Evolutionary conservation across 768 basidiomycete genomes (phyloP), one percentile per base, ranked within the genome.

Genomic region (Pulveroboletus sp.): DNA sequence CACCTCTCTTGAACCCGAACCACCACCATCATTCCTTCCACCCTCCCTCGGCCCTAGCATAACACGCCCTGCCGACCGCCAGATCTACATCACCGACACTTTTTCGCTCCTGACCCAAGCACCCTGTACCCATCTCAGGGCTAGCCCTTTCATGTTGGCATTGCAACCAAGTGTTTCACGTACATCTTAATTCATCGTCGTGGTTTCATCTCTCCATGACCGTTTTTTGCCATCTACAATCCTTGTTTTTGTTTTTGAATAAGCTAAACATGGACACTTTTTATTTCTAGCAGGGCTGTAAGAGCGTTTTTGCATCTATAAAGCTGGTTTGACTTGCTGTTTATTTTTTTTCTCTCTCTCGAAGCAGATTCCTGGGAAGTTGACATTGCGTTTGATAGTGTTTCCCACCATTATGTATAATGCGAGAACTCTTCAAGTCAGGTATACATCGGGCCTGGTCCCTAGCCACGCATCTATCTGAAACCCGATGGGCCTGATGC

Each of bases 1-100:
- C 45, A 46, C 42, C 54, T 39, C 55, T 59, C 64, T 69, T 68
- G 66, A 53, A 64, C 66, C 33, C 46, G 36, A 66, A 69, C 66
- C 58, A 64, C 49, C 61, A 67, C 43, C 66, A 68, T 64, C 21
- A 4, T 2, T 21, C 61, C 17, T 39, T 13, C 13, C 11, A 5
- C 5, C 28, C 8, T 7, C 11, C 18, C 11, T 11, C 27, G 1
- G 30, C 24, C 14, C 5, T 14, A 4, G 13, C 8, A n/a, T 38
- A 9, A 39, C 36, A 4, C n/a, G n/a, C 18, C 14, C 31, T n/a
- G 4, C 37, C 27, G 4, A 1, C 17, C 26, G 18, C 17, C 4
- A 37, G 18, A 21, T 13, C 6, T 32, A 27, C 8, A 39, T 14
- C 7, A 15, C 11, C 0, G 10, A 10, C 24, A 0, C 27, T 8